A percentile compares a stretch with the other conserved stretches of the same genome.
Conservation (phyloP, 345 rosid species). For the Populus euphratica region DNA sequence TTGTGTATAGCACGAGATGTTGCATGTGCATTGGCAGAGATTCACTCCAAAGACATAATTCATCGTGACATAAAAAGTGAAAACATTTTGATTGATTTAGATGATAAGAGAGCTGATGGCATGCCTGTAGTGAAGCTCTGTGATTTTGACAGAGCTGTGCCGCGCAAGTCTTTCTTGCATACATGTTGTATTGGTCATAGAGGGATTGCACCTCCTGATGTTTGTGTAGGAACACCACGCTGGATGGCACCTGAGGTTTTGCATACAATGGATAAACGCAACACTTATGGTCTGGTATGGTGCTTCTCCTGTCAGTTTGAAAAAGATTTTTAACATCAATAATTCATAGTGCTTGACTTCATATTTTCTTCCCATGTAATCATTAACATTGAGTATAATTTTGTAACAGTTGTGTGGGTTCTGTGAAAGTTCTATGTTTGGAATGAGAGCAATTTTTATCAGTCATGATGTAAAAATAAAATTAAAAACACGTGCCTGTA, state of each 20-base stretch:
- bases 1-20: slow-evolving; percentile 70
- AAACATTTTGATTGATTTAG: slow-evolving; percentile 79
- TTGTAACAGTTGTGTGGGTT: neutral
- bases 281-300: slow-evolving; percentile 69
- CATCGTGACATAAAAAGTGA: slow-evolving; percentile 98
- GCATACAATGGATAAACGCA: slow-evolving; percentile 59
- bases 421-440: neutral
- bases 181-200: slow-evolving; percentile 75
- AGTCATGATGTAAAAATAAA: neutral
- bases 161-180: slow-evolving; percentile 70
- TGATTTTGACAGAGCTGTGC: slow-evolving; percentile 94
- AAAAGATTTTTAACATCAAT: neutral
- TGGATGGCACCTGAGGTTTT: slow-evolving; percentile 99
- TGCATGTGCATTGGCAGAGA: slow-evolving; percentile 70
- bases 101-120: slow-evolving; percentile 47
- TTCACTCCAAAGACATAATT: slow-evolving; percentile 81
- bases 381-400: neutral
- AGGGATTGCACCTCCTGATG: slow-evolving; percentile 73
- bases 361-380: neutral
- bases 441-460: neutral
- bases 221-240: slow-evolving; percentile 95
- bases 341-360: neutral
- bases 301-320: slow-evolving; percentile 11
- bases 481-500: neutral
- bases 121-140: slow-evolving; percentile 76